A percentile compares a stretch with the other conserved stretches of the same genome.
These are phyloP conservation scores for Coprinellus aureogranulatus DNA, from an alignment of 768 basidiomycete species.

Conservation along the genomic window DNA sequence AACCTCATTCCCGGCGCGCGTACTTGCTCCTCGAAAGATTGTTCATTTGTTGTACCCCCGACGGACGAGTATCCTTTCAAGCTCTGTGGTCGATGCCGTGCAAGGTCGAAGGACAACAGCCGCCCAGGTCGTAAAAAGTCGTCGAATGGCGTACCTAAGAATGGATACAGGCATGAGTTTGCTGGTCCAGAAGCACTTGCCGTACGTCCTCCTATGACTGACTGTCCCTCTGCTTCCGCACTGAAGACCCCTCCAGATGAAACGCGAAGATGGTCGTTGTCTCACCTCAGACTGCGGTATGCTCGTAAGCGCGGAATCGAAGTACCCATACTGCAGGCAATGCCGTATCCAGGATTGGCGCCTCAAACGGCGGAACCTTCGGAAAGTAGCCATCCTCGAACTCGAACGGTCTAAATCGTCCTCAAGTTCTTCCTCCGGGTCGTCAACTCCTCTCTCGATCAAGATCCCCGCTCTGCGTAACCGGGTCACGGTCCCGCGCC, in stretches of 20 bases:
- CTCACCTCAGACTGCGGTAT: conserved; percentile 22
- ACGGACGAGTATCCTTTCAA: conserved; percentile 37
- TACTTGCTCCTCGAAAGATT: conserved; percentile 32
- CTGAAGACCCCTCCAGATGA: conserved; percentile 8
- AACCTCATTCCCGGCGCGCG: conserved; percentile 32
- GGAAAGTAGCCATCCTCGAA: conserved; percentile 7
- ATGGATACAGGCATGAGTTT: not conserved
- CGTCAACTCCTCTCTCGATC: conserved; percentile 3
- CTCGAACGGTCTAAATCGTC: not conserved
- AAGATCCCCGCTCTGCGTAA: not conserved
- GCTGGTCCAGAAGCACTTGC: not conserved
- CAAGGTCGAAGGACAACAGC: conserved; percentile 20
- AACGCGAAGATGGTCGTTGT: conserved; percentile 18
- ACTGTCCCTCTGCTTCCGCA: not conserved
- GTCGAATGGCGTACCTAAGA: conserved; percentile 2
- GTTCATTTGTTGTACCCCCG: conserved; percentile 36
- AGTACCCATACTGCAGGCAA: conserved; percentile 8
- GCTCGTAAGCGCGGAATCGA: not conserved
- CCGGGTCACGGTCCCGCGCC: not conserved
- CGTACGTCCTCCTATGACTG: not conserved
- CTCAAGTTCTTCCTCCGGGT: not conserved
- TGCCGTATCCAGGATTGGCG: conserved; percentile 4
- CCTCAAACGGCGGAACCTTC: conserved; percentile 1
- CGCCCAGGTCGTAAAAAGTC: conserved; percentile 6
- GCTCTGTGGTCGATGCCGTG: conserved; percentile 38